Conservation (phyloP, 129 eudicot genomes). For the Glebionis coronaria region DNA sequence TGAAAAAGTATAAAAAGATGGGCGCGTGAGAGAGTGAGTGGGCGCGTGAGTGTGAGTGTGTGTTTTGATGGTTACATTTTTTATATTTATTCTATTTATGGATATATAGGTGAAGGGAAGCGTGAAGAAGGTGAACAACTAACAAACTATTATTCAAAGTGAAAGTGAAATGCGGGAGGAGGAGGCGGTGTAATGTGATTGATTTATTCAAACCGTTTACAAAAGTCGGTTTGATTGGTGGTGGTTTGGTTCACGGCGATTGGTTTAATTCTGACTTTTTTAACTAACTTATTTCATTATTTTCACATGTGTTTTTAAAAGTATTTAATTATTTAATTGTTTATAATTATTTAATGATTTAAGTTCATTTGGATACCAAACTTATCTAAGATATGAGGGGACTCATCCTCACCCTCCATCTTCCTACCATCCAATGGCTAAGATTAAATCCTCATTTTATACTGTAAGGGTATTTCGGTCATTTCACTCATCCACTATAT, state of each 20-base stretch:
- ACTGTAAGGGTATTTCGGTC: too few relatives aligned
- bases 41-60: background rate
- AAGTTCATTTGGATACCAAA: too few relatives aligned
- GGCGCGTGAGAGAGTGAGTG: too few relatives aligned
- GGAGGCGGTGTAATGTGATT: conserved; percentile 13
- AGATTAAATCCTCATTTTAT: too few relatives aligned
- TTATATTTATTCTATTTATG: background rate
- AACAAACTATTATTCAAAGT: too few relatives aligned
- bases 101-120: conserved; percentile 25
- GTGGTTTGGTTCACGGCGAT: background rate
- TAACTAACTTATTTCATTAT: background rate
- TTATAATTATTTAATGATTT: too few relatives aligned
- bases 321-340: too few relatives aligned
- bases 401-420: too few relatives aligned
- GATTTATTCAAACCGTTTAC: conserved; percentile 15
- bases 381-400: too few relatives aligned
- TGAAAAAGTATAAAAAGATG: background rate
- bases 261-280: background rate
- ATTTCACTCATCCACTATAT: too few relatives aligned
- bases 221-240: background rate
- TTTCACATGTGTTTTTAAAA: too few relatives aligned
- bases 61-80: conserved; percentile 16
- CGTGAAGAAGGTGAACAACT: conserved; percentile 19
- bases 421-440: too few relatives aligned
- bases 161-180: conserved; percentile 21